phyloP scores from a whole-genome alignment of 2,329 filamentous ascomycete genomes.

The Scedosporium dehoogii region DNA sequence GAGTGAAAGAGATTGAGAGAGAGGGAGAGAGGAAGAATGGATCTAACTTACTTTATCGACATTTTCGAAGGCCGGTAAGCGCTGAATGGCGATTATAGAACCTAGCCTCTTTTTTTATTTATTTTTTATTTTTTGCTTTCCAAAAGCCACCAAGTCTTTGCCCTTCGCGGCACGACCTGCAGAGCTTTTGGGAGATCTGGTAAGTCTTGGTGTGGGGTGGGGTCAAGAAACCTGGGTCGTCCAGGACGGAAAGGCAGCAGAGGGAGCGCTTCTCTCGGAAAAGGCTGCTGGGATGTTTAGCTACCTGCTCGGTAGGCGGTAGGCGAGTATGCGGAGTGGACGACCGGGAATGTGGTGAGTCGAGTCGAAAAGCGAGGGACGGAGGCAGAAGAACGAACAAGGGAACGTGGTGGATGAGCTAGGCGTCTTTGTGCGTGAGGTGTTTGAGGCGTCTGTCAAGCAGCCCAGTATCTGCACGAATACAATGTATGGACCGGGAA shows the following conservation, averaged over 20 bases:
- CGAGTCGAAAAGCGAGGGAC: not conserved
- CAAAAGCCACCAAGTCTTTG: constrained; percentile 4
- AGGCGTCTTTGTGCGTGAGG: not conserved
- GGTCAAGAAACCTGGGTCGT: not conserved
- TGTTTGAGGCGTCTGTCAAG: not conserved
- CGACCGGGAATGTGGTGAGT: not conserved
- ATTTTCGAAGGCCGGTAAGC: constrained; percentile 21
- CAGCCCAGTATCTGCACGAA: not conserved
- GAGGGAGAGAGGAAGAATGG: constrained; percentile 9
- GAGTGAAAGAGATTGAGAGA: constrained; percentile 9
- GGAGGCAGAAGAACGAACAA: not conserved
- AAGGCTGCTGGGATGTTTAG: not conserved
- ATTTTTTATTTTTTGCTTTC: constrained; percentile 2
- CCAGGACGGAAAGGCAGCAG: not conserved
- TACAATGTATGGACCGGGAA: not conserved
- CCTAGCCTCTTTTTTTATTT: not conserved
- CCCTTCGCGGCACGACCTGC: constrained; percentile 7
- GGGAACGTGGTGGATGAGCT: not conserved
- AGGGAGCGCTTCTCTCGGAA: not conserved
- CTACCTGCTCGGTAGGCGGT: not conserved
- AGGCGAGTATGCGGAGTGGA: not conserved
- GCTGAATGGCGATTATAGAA: constrained; percentile 2
- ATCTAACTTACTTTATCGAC: constrained; percentile 43
- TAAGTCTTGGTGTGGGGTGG: constrained; percentile 5
- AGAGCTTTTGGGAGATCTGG: constrained; percentile 6